A percentile compares a stretch with the other conserved stretches of the same genome.
phyloP scores from a whole-genome alignment of 495 filamentous ascomycete species.

The Immersiella caudata region DNA sequence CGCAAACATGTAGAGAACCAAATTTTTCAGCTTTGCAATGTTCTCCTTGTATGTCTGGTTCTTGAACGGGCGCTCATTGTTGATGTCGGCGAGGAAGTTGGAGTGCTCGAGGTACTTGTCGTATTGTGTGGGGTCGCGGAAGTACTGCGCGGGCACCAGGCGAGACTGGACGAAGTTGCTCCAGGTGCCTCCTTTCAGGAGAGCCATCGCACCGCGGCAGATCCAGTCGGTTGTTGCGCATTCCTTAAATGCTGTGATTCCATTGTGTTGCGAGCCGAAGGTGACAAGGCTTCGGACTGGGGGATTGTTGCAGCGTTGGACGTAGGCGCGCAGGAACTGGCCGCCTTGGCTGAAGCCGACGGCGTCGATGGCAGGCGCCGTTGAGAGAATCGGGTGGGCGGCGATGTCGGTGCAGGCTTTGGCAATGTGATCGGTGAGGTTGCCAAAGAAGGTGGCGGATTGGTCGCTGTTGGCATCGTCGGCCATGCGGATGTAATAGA shows the following conservation, averaged over 20 bases:
- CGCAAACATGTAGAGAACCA: conserved; percentile 89
- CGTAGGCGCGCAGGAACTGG: conserved; percentile 90
- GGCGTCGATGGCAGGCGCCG: conserved; percentile 81
- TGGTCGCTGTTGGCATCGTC: conserved; percentile 68
- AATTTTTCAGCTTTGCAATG: conserved; percentile 68
- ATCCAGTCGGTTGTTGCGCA: conserved; percentile 70
- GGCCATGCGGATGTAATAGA: conserved; percentile 78
- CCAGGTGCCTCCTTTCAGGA: conserved; percentile 78
- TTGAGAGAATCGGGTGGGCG: conserved; percentile 74
- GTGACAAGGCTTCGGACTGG: conserved; percentile 83
- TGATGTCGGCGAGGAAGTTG: conserved; percentile 97
- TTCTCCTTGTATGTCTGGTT: conserved; percentile 74
- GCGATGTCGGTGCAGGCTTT: conserved; percentile 81
- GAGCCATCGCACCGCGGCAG: conserved; percentile 73
- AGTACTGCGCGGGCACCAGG: conserved; percentile 95
- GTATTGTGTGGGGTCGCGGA: conserved; percentile 71
- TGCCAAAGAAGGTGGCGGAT: conserved; percentile 85
- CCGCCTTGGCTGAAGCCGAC: conserved; percentile 95
- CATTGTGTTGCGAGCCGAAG: conserved; percentile 92
- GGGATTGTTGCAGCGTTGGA: conserved; percentile 85
- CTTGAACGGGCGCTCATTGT: conserved; percentile 82
- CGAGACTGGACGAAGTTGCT: conserved; percentile 69
- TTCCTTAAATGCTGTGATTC: conserved; percentile 78
- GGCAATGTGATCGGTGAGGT: conserved; percentile 77
- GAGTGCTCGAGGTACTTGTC: conserved; percentile 78